phyloP scores from a whole-genome alignment of 2,329 filamentous ascomycete species.

The Ambrosiella xylebori region DNA sequence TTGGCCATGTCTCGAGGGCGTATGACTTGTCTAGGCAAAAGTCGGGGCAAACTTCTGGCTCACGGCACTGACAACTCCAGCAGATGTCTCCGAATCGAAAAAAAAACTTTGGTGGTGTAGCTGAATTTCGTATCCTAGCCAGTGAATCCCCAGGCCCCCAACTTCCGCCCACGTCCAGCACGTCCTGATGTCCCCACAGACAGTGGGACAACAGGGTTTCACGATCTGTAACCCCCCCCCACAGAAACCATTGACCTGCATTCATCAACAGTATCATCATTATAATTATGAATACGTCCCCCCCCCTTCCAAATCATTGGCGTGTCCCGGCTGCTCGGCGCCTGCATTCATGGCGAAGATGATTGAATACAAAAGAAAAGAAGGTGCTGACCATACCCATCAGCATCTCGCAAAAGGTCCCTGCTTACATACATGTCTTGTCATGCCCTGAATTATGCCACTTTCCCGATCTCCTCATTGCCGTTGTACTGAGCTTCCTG shows the following conservation, averaged over 20 bases:
- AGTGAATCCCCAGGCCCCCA: too few relatives aligned
- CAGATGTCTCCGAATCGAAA: neutral
- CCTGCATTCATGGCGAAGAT: neutral
- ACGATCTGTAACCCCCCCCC: too few relatives aligned
- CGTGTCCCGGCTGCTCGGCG: neutral
- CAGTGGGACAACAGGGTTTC: too few relatives aligned
- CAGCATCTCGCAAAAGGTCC: neutral
- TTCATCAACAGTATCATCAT: too few relatives aligned
- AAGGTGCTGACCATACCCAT: neutral
- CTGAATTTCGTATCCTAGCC: too few relatives aligned
- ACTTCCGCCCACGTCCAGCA: too few relatives aligned
- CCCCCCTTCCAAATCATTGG: too few relatives aligned
- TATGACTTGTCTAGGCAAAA: neutral
- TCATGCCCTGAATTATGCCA: neutral
- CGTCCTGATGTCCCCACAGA: too few relatives aligned
- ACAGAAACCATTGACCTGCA: too few relatives aligned
- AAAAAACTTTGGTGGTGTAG: neutral
- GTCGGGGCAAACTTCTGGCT: neutral
- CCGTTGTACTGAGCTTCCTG: too few relatives aligned
- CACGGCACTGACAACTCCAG: neutral
- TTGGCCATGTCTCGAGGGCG: neutral
- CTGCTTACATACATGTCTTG: neutral
- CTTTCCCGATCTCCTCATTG: neutral
- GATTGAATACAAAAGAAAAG: neutral
- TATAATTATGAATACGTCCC: too few relatives aligned